phyloP scores from a whole-genome alignment of 1,284 basidiomycete genomes.

The Ganoderma sinense region DNA sequence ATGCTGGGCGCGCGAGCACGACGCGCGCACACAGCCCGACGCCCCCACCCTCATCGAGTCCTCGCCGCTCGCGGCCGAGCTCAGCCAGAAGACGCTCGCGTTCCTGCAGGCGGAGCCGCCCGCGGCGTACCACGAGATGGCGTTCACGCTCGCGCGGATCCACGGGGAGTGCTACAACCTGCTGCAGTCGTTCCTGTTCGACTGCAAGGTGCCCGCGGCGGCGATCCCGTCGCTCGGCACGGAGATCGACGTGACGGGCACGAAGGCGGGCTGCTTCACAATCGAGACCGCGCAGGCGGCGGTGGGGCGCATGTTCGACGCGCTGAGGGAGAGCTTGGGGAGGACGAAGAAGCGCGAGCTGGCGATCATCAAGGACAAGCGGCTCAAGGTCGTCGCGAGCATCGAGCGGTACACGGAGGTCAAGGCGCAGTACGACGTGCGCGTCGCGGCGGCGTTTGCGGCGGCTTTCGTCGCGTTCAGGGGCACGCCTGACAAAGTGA shows the following conservation, averaged over 20 bases:
- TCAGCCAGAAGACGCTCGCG: constrained; percentile 70
- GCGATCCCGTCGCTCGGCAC: constrained; percentile 84
- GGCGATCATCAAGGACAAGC: constrained; percentile 81
- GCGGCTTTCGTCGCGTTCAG: constrained; percentile 90
- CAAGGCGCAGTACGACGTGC: constrained; percentile 88
- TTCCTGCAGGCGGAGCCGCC: constrained; percentile 83
- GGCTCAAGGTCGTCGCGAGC: constrained; percentile 73
- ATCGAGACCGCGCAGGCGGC: constrained; percentile 82
- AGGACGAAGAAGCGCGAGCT: constrained; percentile 83
- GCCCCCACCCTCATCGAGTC: constrained; percentile 55
- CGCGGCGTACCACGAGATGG: constrained; percentile 92
- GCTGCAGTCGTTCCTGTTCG: constrained; percentile 81
- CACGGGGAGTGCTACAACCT: constrained; percentile 85
- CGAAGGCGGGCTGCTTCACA: constrained; percentile 76
- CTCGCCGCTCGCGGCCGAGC: constrained; percentile 69
- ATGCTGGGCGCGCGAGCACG: constrained; percentile 87
- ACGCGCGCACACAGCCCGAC: constrained; percentile 39
- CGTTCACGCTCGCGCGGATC: constrained; percentile 81
- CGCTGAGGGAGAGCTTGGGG: constrained; percentile 77
- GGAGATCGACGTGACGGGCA: constrained; percentile 80
- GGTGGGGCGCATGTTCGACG: constrained; percentile 75
- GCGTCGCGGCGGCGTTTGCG: constrained; percentile 90
- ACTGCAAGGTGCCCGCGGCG: constrained; percentile 86
- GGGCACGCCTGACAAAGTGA: constrained; percentile 91
- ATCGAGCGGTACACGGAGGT: constrained; percentile 87